Evolutionary conservation across 306 rosid species (phyloP).

Genomic region (Arachis stenosperma): DNA sequence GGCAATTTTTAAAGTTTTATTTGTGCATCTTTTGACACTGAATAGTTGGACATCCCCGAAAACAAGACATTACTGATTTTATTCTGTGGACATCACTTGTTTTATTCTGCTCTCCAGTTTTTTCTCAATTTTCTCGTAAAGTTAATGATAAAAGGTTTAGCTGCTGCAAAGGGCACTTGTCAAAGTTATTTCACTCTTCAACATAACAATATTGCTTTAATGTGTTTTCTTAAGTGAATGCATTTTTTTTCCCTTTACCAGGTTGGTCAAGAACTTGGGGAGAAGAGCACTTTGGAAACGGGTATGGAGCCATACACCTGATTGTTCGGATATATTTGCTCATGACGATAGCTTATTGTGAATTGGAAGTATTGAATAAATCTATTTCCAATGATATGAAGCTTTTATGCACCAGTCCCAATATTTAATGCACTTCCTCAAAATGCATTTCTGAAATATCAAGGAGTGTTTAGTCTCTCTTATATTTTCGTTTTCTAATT

Average conservation of each 20-base stretch:
- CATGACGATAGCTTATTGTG: conserved; percentile 21
- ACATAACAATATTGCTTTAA: conserved; percentile 19
- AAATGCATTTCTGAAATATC: conserved; percentile 7
- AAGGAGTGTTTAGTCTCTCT: no score
- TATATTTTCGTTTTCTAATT: not conserved
- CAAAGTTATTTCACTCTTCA: conserved; percentile 22
- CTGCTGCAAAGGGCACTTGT: conserved; percentile 15
- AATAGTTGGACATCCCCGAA: conserved; percentile 24
- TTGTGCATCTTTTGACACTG: conserved; percentile 17
- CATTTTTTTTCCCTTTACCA: conserved; percentile 45
- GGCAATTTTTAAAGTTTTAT: not conserved
- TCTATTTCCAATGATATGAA: conserved; percentile 19
- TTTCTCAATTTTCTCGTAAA: conserved; percentile 15
- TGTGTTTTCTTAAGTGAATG: conserved; percentile 18
- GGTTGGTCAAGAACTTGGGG: conserved; percentile 99
- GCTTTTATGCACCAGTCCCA: not conserved
- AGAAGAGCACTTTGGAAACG: conserved; percentile 98
- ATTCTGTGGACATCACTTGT: no score
- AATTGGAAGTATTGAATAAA: conserved; percentile 21
- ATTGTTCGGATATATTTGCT: conserved; percentile 31
- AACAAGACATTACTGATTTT: not conserved
- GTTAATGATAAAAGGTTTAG: conserved; percentile 19
- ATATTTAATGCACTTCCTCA: conserved; percentile 6
- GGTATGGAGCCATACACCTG: conserved; percentile 51
- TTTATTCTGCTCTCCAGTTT: conserved; percentile 5